A percentile compares a stretch with the other conserved stretches of the same genome.
Conservation (phyloP, 306 rosid species). For the Mimosa pudica region DNA sequence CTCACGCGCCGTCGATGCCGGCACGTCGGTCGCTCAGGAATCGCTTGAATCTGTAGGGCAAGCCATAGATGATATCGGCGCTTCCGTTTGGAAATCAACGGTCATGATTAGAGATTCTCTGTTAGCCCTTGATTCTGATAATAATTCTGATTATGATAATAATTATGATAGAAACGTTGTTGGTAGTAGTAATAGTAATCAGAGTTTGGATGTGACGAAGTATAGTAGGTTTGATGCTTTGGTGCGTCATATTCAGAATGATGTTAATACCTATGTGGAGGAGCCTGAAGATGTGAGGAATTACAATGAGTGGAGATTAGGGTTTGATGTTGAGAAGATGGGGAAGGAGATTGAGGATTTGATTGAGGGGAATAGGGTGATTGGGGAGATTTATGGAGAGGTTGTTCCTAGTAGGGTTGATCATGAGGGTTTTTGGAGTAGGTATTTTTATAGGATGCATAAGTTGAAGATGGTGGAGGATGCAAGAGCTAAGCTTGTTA, state of each 20-base stretch:
- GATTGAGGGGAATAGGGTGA: slow-evolving; percentile 52
- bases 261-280: slow-evolving; percentile 64
- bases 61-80: slow-evolving; percentile 90
- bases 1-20: slow-evolving; percentile 92
- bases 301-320: slow-evolving; percentile 68
- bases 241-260: slow-evolving; percentile 67
- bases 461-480: slow-evolving; percentile 74
- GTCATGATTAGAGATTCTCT: slow-evolving; percentile 73
- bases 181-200: slow-evolving; percentile 42
- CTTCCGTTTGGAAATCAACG: slow-evolving; percentile 89
- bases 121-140: slow-evolving; percentile 51
- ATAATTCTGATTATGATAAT: slow-evolving; percentile 39
- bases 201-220: slow-evolving; percentile 52
- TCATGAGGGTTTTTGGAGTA: slow-evolving; percentile 66
- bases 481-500: slow-evolving; percentile 80
- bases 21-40: slow-evolving; percentile 90
- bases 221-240: slow-evolving; percentile 82
- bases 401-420: slow-evolving; percentile 64
- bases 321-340: slow-evolving; percentile 64
- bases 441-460: slow-evolving; percentile 76
- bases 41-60: slow-evolving; percentile 95
- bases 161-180: slow-evolving; percentile 17
- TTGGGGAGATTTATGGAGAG: slow-evolving; percentile 58
- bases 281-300: slow-evolving; percentile 76
- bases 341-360: slow-evolving; percentile 60